Percentiles rank a stretch among this genome's conserved stretches.
These are phyloP conservation scores for Spergularia azorica DNA, from an alignment of 179 eudicot species.

Conservation along the genomic window DNA sequence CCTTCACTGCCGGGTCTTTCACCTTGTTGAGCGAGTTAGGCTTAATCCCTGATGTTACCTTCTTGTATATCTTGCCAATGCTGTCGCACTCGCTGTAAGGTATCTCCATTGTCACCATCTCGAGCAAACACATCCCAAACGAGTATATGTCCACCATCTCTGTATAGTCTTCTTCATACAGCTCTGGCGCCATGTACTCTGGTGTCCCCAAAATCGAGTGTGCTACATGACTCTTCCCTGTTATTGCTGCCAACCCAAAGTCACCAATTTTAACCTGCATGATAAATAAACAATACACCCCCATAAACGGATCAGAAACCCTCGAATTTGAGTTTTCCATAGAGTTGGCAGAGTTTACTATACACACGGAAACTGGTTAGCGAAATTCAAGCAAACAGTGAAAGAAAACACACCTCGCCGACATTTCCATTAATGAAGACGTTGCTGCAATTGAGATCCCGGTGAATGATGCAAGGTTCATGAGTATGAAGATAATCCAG, in stretches of 20 bases:
- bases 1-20: conserved; percentile 51
- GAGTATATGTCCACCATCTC: conserved; percentile 74
- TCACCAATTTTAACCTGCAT: conserved; percentile 79
- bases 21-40: conserved; percentile 56
- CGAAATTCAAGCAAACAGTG: neutral
- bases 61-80: conserved; percentile 72
- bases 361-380: neutral
- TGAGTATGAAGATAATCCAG: conserved; percentile 78
- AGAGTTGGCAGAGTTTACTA: no score
- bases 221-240: conserved; percentile 70
- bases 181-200: conserved; percentile 85
- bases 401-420: conserved; percentile 50
- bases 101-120: conserved; percentile 74
- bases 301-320: neutral
- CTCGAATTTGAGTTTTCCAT: no score
- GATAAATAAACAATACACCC: neutral
- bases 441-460: conserved; percentile 77
- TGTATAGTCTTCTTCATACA: conserved; percentile 77
- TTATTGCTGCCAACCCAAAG: conserved; percentile 74
- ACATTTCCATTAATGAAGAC: conserved; percentile 76
- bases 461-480: conserved; percentile 79
- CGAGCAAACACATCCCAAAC: conserved; percentile 74
- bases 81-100: conserved; percentile 75
- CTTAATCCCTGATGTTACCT: conserved; percentile 59
- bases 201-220: conserved; percentile 77